A percentile compares a stretch with the other conserved stretches of the same genome.
These are phyloP conservation scores for Mycena metata DNA, from an alignment of 768 basidiomycete species.

Conservation along the genomic window DNA sequence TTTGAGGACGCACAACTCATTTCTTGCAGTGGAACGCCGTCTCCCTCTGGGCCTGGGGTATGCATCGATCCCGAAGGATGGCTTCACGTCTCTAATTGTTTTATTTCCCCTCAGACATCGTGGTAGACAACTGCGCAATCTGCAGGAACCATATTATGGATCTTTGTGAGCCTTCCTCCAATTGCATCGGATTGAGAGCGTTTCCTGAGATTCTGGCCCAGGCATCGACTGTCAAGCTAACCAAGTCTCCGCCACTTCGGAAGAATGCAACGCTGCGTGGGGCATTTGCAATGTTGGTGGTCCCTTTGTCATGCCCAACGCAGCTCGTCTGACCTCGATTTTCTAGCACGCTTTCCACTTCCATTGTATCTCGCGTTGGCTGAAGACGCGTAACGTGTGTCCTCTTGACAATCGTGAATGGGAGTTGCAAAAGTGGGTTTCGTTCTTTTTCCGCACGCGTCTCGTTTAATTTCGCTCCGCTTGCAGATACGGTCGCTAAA, in stretches of 20 bases:
- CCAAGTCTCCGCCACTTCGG: constrained; percentile 95
- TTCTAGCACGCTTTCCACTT: constrained; percentile 98
- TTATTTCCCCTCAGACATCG: constrained; percentile 79
- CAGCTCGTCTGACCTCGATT: constrained; percentile 6
- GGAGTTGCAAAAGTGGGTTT: constrained; percentile 94
- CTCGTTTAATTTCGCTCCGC: constrained; percentile 5
- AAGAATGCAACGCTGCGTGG: constrained; percentile 99
- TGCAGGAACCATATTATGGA: constrained; percentile 99
- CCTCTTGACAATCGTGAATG: constrained; percentile 96
- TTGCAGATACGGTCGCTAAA: constrained; percentile 59
- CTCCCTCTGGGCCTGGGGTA: constrained; percentile 98
- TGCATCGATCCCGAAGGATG: constrained; percentile 35
- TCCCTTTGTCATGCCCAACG: background rate
- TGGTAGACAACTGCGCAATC: constrained; percentile 99
- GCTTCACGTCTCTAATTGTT: constrained; percentile 8
- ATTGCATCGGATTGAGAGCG: background rate
- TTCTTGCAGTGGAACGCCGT: constrained; percentile 95
- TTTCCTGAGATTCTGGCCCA: constrained; percentile 47
- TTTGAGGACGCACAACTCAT: constrained; percentile 20
- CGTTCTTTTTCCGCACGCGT: background rate
- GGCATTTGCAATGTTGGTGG: constrained; percentile 93
- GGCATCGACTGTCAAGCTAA: constrained; percentile 99
- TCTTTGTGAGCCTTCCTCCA: constrained; percentile 76
- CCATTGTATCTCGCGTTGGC: constrained; percentile 99
- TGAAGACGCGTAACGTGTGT: constrained; percentile 97